Percentiles rank a stretch among this genome's conserved stretches.
Conservation (phyloP, 306 rosid genomes). For the Dryas alaskensis region DNA sequence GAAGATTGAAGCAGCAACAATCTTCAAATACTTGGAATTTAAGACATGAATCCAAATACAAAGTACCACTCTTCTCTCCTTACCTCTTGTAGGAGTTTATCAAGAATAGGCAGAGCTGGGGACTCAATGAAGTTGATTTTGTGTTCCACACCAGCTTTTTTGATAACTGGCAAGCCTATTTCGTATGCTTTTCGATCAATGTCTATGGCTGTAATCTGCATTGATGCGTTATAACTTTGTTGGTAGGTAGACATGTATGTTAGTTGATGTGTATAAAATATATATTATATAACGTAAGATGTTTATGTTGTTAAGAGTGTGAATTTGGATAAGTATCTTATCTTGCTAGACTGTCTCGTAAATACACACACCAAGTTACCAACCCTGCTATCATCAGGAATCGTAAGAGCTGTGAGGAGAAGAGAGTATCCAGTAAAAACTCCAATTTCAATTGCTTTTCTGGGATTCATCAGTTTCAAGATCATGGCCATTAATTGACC, state of each 20-base stretch:
- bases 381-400: constrained; percentile 53
- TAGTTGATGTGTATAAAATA: no score
- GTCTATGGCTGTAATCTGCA: constrained; percentile 61
- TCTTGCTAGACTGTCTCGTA: no score
- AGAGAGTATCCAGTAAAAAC: constrained; percentile 64
- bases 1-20: no score
- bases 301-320: no score
- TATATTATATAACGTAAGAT: no score
- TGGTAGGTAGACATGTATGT: no score
- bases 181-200: constrained; percentile 40
- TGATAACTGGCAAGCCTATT: constrained; percentile 52
- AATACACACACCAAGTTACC: no score
- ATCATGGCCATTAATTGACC: constrained; percentile 46
- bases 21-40: no score
- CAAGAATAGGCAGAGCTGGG: constrained; percentile 47
- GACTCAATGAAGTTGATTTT: constrained; percentile 58
- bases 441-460: constrained; percentile 56
- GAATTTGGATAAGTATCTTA: no score
- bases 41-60: no score
- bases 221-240: background rate
- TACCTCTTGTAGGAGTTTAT: constrained; percentile 10
- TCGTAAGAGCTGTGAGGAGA: constrained; percentile 61
- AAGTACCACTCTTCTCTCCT: no score
- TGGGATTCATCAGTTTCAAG: constrained; percentile 46
- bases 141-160: constrained; percentile 57